Evolutionary conservation across 371 early-diverging fungal species (phyloP), one percentile per base, ranked within the genome.

Genomic region (Lichtheimia hyalospora): DNA sequence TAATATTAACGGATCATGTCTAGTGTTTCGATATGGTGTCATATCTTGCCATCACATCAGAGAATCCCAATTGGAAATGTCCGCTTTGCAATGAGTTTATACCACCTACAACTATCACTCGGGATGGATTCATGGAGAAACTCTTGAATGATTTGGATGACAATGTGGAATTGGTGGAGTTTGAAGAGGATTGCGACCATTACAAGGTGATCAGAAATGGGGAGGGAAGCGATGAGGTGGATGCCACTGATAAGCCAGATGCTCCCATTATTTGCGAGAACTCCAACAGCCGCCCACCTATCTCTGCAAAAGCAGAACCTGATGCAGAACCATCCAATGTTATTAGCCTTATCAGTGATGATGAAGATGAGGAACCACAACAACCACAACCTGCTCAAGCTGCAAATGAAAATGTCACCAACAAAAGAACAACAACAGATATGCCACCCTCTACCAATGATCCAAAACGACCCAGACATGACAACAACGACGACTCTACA

Each of bases 1-100:
- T 12, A 27, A 34, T 20, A 28, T 24, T 52, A 7, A n/a, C 46
- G 13, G 16, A 34, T 18, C 28, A 40, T 18, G 14, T 56, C 7
- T 54, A 79, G 79, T 75, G 74, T 34, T 79, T 79, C 62, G 79
- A 79, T 48, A 34, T 79, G 12, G 8, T 34, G 1, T 60, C 62
- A 0, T 79, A 68, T 52, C 53, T 75, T 8, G 43, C 60, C n/a
- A 40, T 69, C 10, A 75, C 73, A 41, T 48, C 44, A 13, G 61
- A 40, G 4, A 34, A 43, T 21, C 44, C 67, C 14, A 48, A 27
- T 2, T 79, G 79, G 79, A 55, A 51, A 27, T 79, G 79, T 49
- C 79, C 79, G 3, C 61, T 64, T 25, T 79, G 79, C 49, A 74
- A 64, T 49, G 51, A 60, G 21, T 23, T 27, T 14, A 49, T 60